Conservation (phyloP, 2,329 filamentous ascomycete species). For the Ascochyta pisi region DNA sequence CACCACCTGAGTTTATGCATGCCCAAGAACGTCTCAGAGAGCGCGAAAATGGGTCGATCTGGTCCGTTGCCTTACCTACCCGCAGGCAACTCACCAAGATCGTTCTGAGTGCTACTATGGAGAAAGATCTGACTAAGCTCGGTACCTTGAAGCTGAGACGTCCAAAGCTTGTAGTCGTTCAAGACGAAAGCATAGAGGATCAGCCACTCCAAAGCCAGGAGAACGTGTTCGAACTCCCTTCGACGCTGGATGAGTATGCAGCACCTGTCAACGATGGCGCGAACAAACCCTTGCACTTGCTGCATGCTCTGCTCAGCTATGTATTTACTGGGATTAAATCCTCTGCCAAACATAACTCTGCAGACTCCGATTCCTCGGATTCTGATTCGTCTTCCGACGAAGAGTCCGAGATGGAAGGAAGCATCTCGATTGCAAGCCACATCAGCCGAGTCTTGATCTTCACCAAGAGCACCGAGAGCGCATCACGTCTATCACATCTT, state of each 20-base stretch:
- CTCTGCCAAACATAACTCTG: constrained; percentile 27
- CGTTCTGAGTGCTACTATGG: constrained; percentile 91
- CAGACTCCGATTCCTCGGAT: constrained; percentile 16
- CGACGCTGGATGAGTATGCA: constrained; percentile 55
- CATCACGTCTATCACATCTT: constrained; percentile 83
- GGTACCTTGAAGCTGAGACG: constrained; percentile 73
- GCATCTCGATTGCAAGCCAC: constrained; percentile 26
- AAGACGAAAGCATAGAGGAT: constrained; percentile 55
- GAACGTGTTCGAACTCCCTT: constrained; percentile 64
- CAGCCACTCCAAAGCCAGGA: constrained; percentile 35
- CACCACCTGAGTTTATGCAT: constrained; percentile 53
- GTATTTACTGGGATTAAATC: constrained; percentile 44
- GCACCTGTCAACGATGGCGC: constrained; percentile 59
- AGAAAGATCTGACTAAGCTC: constrained; percentile 80
- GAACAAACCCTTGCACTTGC: constrained; percentile 77
- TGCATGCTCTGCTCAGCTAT: constrained; percentile 72
- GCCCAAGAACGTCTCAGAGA: constrained; percentile 62
- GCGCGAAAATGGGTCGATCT: constrained; percentile 42
- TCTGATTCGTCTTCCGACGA: constrained; percentile 25
- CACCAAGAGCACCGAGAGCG: constrained; percentile 87
- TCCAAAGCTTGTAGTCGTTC: constrained; percentile 78
- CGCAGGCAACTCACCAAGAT: constrained; percentile 72
- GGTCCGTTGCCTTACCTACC: constrained; percentile 41
- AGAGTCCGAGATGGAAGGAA: constrained; percentile 15
- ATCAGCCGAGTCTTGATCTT: constrained; percentile 72